A percentile compares a stretch with the other conserved stretches of the same genome.
These are phyloP conservation scores for Umbelopsis sp. DNA, from an alignment of 371 early-diverging fungal genomes.

Conservation along the genomic window DNA sequence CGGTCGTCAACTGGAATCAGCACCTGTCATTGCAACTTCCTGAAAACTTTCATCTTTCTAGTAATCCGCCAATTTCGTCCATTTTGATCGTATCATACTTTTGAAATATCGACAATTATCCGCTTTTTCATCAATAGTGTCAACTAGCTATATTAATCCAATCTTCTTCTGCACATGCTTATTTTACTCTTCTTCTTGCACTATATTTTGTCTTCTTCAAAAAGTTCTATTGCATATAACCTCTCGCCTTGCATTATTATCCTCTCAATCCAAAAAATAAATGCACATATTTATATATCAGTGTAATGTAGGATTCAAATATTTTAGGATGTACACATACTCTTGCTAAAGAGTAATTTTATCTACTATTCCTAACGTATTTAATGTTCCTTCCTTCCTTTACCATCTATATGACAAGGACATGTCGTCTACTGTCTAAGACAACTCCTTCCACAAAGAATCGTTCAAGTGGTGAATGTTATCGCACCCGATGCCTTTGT, in stretches of 20 bases:
- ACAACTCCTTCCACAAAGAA: conserved; percentile 78
- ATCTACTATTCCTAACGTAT: no score
- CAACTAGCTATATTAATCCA: background rate
- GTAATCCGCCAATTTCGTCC: background rate
- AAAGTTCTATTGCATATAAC: background rate
- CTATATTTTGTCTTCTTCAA: background rate
- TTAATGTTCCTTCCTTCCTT: no score
- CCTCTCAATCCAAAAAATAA: background rate
- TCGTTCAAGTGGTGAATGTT: conserved; percentile 89
- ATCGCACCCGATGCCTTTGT: conserved; percentile 93
- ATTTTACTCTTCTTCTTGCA: background rate
- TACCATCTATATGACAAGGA: no score
- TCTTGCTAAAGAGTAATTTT: no score
- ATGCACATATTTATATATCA: background rate
- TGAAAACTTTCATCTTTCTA: background rate
- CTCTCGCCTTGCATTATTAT: conserved; percentile 8
- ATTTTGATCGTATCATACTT: background rate
- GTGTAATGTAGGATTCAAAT: background rate
- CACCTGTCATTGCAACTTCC: background rate
- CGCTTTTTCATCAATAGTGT: background rate
- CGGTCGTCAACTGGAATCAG: conserved; percentile 13
- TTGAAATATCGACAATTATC: background rate
- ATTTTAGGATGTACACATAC: background rate
- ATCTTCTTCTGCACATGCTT: background rate
- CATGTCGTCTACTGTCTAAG: conserved; percentile 19